Evolutionary conservation across 2,329 filamentous ascomycete species (phyloP).

Genomic region (Clathrospora elynae): DNA sequence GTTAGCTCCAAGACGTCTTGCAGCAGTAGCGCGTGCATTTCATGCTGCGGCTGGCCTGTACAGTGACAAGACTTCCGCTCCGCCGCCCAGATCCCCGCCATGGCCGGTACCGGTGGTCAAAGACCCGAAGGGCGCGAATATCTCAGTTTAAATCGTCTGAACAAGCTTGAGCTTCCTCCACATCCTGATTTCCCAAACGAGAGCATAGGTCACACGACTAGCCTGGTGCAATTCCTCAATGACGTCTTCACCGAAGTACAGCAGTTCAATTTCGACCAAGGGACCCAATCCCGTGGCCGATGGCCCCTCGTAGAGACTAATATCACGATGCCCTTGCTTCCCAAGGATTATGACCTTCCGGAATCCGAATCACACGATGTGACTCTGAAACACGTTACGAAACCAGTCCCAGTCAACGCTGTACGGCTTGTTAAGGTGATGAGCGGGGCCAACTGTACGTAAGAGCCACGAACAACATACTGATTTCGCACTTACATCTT

Average conservation of each 20-base stretch:
- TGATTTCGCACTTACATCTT: too few relatives aligned
- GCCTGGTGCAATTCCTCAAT: constrained; percentile 23
- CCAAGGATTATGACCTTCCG: not conserved
- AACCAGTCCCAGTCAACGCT: not conserved
- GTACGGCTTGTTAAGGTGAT: too few relatives aligned
- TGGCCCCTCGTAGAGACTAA: constrained; percentile 18
- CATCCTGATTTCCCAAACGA: constrained; percentile 19
- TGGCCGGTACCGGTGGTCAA: constrained; percentile 5
- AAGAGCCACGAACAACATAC: constrained; percentile 19
- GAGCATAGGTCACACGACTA: constrained; percentile 6
- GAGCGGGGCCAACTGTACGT: too few relatives aligned
- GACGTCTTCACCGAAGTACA: constrained; percentile 25
- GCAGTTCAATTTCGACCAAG: constrained; percentile 23
- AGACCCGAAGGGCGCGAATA: constrained; percentile 9
- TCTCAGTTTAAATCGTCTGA: constrained; percentile 15
- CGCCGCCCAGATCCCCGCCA: constrained; percentile 11
- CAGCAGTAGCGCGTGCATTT: constrained; percentile 3
- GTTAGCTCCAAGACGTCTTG: constrained; percentile 10
- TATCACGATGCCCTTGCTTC: constrained; percentile 19
- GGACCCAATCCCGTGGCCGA: constrained; percentile 17
- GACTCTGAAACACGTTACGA: not conserved
- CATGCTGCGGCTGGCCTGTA: constrained; percentile 3
- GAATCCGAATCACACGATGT: not conserved
- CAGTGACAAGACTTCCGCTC: constrained; percentile 24
- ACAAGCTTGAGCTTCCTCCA: constrained; percentile 24